Evolutionary conservation across 352 stramenopile genomes (phyloP).

Genomic region (Peronospora destructor): DNA sequence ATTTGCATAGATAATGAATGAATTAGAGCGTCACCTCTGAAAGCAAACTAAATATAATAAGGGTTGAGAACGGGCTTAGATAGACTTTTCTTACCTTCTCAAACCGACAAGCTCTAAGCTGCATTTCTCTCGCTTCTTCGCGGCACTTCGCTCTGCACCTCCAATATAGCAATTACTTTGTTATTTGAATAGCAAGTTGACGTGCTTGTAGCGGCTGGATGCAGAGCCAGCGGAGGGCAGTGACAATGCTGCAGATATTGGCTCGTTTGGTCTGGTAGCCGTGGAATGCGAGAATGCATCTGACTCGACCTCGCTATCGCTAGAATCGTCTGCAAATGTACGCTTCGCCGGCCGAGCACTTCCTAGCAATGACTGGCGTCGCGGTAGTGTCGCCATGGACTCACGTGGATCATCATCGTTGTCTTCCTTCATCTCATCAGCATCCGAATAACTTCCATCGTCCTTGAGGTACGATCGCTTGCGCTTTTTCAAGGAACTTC

Average conservation of each 20-base stretch:
- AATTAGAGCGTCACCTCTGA: not conserved
- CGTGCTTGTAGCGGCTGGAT: too few species aligned
- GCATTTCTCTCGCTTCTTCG: conserved; percentile 11
- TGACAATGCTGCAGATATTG: conserved; percentile 11
- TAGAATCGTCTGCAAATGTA: conserved; percentile 46
- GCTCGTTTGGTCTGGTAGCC: conserved; percentile 1
- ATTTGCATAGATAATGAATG: conserved; percentile 4
- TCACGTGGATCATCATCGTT: conserved; percentile 13
- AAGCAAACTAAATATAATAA: not conserved
- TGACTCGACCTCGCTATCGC: conserved; percentile 40
- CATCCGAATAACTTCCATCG: conserved; percentile 8
- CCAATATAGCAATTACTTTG: conserved; percentile 2
- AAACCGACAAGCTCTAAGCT: not conserved
- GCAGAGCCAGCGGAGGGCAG: conserved; percentile 1
- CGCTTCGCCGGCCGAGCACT: conserved; percentile 33
- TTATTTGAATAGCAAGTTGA: too few species aligned
- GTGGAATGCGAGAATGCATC: conserved; percentile 28
- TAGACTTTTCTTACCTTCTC: conserved; percentile 14
- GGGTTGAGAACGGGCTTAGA: not conserved
- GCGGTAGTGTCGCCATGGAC: conserved; percentile 21
- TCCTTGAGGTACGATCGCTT: conserved; percentile 23
- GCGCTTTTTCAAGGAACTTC: conserved; percentile 33
- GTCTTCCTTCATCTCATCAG: conserved; percentile 17
- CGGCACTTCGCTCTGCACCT: conserved; percentile 4
- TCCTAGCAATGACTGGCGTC: conserved; percentile 47